A percentile compares a stretch with the other conserved stretches of the same genome.
These are phyloP conservation scores for Yamadazyma jaroonii DNA, from an alignment of 1,139 yeast species.

Conservation along the genomic window DNA sequence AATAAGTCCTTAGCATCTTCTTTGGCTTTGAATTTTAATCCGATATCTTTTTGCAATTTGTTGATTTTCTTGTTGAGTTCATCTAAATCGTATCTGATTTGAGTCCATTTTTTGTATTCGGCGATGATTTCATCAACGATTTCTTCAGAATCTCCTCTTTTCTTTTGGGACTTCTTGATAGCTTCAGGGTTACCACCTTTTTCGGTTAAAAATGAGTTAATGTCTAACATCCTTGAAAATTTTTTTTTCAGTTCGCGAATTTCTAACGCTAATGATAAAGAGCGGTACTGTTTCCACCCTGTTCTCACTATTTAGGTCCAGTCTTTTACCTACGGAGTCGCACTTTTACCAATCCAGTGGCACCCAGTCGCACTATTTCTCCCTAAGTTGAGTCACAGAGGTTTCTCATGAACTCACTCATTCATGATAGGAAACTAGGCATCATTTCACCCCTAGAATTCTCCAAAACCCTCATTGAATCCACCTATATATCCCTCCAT, in stretches of 20 bases:
- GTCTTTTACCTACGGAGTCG: too few relatives aligned
- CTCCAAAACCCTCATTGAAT: conserved; percentile 38
- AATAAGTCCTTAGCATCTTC: conserved; percentile 88
- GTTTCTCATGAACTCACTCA: conserved; percentile 35
- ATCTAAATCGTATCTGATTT: conserved; percentile 87
- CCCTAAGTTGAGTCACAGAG: neutral
- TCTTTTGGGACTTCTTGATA: conserved; percentile 84
- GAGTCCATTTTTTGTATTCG: conserved; percentile 91
- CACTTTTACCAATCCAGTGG: too few relatives aligned
- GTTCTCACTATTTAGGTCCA: too few relatives aligned
- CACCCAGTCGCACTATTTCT: too few relatives aligned
- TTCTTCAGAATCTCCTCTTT: conserved; percentile 94
- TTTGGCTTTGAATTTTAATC: conserved; percentile 86
- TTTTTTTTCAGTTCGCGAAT: too few relatives aligned
- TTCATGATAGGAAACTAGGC: conserved; percentile 33
- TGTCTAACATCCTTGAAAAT: conserved; percentile 69
- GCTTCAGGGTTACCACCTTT: conserved; percentile 94
- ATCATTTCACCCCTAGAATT: conserved; percentile 32
- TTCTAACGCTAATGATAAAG: too few relatives aligned
- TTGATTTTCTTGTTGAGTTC: conserved; percentile 84
- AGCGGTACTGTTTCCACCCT: too few relatives aligned
- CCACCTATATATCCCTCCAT: conserved; percentile 22
- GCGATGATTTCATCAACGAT: conserved; percentile 90
- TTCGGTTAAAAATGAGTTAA: conserved; percentile 85
- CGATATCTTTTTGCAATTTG: conserved; percentile 88